These are phyloP conservation scores for Pythium monospermum DNA, from an alignment of 352 stramenopile genomes.

Conservation along the genomic window DNA sequence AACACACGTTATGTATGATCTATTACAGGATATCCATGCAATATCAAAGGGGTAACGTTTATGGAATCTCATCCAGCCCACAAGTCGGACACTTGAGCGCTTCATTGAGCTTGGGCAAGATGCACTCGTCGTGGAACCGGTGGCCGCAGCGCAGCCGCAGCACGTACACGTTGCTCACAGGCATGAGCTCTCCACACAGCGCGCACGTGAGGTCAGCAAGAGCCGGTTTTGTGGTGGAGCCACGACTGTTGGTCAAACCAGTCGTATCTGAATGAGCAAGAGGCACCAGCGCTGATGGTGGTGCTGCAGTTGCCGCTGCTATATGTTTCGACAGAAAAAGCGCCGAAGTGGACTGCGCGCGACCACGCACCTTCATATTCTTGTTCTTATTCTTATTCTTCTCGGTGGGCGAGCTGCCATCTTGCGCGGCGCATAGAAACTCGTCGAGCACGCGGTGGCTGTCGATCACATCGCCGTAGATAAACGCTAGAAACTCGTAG, in stretches of 20 bases:
- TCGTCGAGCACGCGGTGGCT: conserved; percentile 12
- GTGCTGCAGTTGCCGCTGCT: not conserved
- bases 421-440: conserved; percentile 1
- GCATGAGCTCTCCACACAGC: conserved; percentile 11
- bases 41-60: not conserved
- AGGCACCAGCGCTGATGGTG: not conserved
- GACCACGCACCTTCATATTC: not conserved
- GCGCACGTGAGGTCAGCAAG: no score
- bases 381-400: not conserved
- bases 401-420: not conserved
- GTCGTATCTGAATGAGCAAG: no score
- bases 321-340: not conserved
- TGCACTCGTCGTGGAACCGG: conserved; percentile 67
- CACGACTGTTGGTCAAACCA: not conserved
- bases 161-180: conserved; percentile 23
- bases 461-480: conserved; percentile 28
- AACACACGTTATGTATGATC: no score
- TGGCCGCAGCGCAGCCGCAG: conserved; percentile 51
- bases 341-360: conserved; percentile 5
- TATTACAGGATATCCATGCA: not conserved
- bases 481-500: conserved; percentile 29
- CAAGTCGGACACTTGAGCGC: conserved; percentile 47
- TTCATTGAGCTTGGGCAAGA: conserved; percentile 55
- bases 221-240: no score
- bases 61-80: conserved; percentile 7